These are phyloP conservation scores for Allodekkera sacchari DNA, from an alignment of 805 yeast genomes.

Conservation along the genomic window DNA sequence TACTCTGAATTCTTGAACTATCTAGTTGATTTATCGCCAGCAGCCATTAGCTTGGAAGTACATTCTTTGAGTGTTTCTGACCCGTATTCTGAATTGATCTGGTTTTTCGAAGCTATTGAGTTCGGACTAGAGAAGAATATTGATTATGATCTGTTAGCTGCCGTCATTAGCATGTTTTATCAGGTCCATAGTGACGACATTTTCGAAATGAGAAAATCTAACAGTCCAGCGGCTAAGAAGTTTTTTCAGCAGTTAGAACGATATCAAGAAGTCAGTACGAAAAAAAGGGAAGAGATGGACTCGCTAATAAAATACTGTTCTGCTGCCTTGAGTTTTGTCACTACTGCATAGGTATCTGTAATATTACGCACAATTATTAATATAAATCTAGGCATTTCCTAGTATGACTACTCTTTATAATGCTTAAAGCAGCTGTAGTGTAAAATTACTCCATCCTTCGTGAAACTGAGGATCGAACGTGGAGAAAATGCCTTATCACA, in stretches of 20 bases:
- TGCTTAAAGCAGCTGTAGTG: slow-evolving; percentile 45
- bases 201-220: slow-evolving; percentile 13
- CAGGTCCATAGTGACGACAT: slow-evolving; percentile 80
- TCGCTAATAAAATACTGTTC: slow-evolving; percentile 69
- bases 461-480: slow-evolving; percentile 37
- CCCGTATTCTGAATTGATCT: slow-evolving; percentile 58
- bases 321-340: slow-evolving; percentile 61
- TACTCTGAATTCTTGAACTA: slow-evolving; percentile 44
- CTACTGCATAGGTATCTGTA: slow-evolving; percentile 26
- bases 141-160: slow-evolving; percentile 74
- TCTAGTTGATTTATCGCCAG: slow-evolving; percentile 59
- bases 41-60: slow-evolving; percentile 77
- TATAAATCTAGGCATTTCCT: not conserved
- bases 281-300: slow-evolving; percentile 46
- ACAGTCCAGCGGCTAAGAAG: slow-evolving; percentile 24
- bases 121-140: slow-evolving; percentile 46
- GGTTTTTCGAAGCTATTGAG: slow-evolving; percentile 61
- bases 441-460: slow-evolving; percentile 35
- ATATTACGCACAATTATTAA: not conserved
- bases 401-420: not conserved
- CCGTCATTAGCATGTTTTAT: slow-evolving; percentile 66
- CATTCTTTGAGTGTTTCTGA: slow-evolving; percentile 62
- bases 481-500: slow-evolving; percentile 48
- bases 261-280: slow-evolving; percentile 37
- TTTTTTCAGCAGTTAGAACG: slow-evolving; percentile 33